Evolutionary conservation across 2,329 filamentous ascomycete species (phyloP).

Genomic region (Aspergillus sp.): DNA sequence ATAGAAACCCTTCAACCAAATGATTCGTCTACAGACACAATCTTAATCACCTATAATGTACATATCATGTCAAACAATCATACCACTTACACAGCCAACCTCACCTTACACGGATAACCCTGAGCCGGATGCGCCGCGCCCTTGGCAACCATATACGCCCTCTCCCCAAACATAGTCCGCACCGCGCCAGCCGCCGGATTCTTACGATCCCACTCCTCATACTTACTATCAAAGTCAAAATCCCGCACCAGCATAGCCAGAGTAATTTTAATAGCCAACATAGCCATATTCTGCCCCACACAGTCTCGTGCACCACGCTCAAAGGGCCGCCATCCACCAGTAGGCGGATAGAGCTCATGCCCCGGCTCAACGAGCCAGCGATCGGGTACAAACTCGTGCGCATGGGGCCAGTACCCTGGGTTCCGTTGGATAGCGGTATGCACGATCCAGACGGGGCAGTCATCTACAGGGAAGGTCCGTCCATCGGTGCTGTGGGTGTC

Average conservation of each 20-base stretch:
- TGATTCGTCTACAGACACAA: too few species aligned
- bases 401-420: slow-evolving; percentile 19
- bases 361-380: slow-evolving; percentile 36
- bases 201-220: not conserved
- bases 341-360: slow-evolving; percentile 21
- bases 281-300: slow-evolving; percentile 52
- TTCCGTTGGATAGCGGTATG: slow-evolving; percentile 20
- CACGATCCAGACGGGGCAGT: slow-evolving; percentile 20
- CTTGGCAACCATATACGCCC: not conserved
- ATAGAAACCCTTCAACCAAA: too few species aligned
- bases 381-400: slow-evolving; percentile 38
- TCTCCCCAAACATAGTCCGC: not conserved
- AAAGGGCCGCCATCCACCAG: slow-evolving; percentile 53
- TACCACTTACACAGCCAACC: not conserved
- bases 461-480: slow-evolving; percentile 14
- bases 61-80: too few species aligned
- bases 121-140: slow-evolving; percentile 1
- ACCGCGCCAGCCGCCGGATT: not conserved
- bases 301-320: slow-evolving; percentile 52
- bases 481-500: slow-evolving; percentile 6
- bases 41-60: too few species aligned
- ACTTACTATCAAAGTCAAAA: slow-evolving; percentile 19
- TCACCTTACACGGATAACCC: not conserved
- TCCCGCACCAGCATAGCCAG: slow-evolving; percentile 26
- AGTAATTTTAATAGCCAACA: slow-evolving; percentile 43